Evolutionary conservation across 768 basidiomycete genomes (phyloP).

Genomic region (Hemileccinum rubropunctum): DNA sequence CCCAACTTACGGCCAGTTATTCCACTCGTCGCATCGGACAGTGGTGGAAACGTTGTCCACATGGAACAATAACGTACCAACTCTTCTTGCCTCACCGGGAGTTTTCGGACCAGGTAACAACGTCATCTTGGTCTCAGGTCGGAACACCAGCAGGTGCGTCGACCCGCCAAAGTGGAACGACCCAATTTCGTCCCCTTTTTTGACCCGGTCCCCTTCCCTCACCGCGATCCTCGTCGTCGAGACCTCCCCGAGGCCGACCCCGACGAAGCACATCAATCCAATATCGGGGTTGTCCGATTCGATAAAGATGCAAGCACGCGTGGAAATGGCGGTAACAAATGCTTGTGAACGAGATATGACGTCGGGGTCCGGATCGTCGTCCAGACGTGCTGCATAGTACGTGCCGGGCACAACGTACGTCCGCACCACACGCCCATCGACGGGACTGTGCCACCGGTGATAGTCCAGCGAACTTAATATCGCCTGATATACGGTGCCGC

Average conservation of each 20-base stretch:
- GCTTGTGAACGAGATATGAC: constrained; percentile 19
- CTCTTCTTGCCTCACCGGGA: constrained; percentile 6
- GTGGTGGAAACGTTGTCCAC: constrained; percentile 5
- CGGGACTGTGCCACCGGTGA: constrained; percentile 64
- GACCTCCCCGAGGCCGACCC: constrained; percentile 59
- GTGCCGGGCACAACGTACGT: constrained; percentile 47
- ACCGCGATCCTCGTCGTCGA: constrained; percentile 58
- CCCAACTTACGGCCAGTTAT: neutral
- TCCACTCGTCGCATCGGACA: neutral
- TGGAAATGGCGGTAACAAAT: constrained; percentile 48
- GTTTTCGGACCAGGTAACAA: constrained; percentile 11
- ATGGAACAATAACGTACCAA: constrained; percentile 20
- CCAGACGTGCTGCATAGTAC: constrained; percentile 43
- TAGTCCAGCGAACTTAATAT: constrained; percentile 55
- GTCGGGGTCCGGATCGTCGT: constrained; percentile 25
- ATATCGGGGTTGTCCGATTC: constrained; percentile 51
- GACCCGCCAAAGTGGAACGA: constrained; percentile 67
- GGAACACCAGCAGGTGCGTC: constrained; percentile 47
- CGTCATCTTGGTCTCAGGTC: constrained; percentile 26
- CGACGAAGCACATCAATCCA: constrained; percentile 58
- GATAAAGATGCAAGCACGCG: constrained; percentile 58
- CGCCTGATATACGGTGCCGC: constrained; percentile 54
- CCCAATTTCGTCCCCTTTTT: constrained; percentile 56
- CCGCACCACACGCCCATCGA: constrained; percentile 43
- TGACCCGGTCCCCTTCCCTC: constrained; percentile 40